Conservation (phyloP, 768 basidiomycete species). For the Rhodotorula diobovata region DNA sequence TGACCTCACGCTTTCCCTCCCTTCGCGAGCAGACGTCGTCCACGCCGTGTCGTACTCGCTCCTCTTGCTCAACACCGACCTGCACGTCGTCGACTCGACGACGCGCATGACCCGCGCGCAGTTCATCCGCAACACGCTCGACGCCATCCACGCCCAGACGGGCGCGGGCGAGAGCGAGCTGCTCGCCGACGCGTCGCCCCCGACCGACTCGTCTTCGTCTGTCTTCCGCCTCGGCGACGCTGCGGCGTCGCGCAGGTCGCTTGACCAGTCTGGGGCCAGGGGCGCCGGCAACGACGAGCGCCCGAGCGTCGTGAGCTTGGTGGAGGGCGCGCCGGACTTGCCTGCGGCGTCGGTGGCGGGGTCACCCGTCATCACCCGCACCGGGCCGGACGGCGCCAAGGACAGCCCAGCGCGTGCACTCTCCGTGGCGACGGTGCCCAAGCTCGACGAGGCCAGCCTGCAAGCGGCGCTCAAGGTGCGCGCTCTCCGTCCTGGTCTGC, state of each 20-base stretch:
- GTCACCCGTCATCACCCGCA: background rate
- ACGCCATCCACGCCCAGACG: constrained; percentile 64
- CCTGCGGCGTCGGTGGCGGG: background rate
- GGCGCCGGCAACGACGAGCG: background rate
- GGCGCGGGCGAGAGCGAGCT: constrained; percentile 50
- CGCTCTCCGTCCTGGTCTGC: constrained; percentile 23
- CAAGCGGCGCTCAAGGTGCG: constrained; percentile 69
- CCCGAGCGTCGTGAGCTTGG: background rate
- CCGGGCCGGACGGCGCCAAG: background rate
- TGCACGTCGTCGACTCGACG: constrained; percentile 86
- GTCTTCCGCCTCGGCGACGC: constrained; percentile 3
- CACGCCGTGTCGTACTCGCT: constrained; percentile 91
- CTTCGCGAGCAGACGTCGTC: constrained; percentile 68
- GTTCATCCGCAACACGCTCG: constrained; percentile 86
- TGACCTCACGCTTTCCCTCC: background rate
- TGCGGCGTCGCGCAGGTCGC: constrained; percentile 8
- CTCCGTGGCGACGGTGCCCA: too few species aligned
- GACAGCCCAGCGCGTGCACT: background rate
- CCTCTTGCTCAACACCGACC: constrained; percentile 88
- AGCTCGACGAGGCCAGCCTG: constrained; percentile 71
- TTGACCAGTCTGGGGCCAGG: constrained; percentile 3
- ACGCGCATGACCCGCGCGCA: constrained; percentile 85
- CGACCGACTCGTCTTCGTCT: background rate
- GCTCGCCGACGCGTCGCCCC: background rate
- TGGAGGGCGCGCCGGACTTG: background rate